These are phyloP conservation scores for Aspergillus niger DNA, from an alignment of 2,329 filamentous ascomycete species.

Conservation along the genomic window DNA sequence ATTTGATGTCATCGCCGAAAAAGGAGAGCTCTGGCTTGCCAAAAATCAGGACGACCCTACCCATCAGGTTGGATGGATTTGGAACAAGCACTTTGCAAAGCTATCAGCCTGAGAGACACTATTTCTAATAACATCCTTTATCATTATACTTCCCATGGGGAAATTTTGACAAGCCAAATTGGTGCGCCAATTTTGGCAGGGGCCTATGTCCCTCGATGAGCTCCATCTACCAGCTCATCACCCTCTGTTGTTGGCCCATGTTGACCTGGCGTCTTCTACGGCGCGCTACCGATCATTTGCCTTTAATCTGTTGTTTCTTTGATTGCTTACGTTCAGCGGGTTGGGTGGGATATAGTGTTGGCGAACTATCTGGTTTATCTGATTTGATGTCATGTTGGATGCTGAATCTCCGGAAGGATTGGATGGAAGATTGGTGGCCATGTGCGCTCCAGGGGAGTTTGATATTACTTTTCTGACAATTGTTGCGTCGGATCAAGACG, in stretches of 20 bases:
- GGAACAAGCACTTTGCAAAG: slow-evolving; percentile 93
- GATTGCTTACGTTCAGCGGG: slow-evolving; percentile 7
- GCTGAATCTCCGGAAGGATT: not conserved
- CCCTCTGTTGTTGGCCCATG: not conserved
- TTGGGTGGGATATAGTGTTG: slow-evolving; percentile 7
- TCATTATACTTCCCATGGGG: not conserved
- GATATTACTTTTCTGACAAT: slow-evolving; percentile 10
- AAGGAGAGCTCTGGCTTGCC: slow-evolving; percentile 95
- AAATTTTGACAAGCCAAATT: too few relatives aligned
- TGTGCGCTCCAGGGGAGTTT: slow-evolving; percentile 17
- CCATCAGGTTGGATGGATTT: slow-evolving; percentile 90
- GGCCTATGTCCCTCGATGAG: not conserved
- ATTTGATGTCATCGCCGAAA: slow-evolving; percentile 91
- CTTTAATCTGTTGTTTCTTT: slow-evolving; percentile 9
- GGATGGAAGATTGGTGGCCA: slow-evolving; percentile 13
- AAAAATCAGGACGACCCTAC: slow-evolving; percentile 90
- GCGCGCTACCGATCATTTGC: not conserved
- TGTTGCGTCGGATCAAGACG: slow-evolving; percentile 12
- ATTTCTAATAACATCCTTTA: not conserved
- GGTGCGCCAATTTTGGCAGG: not conserved
- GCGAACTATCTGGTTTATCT: slow-evolving; percentile 13
- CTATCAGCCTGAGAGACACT: slow-evolving; percentile 31
- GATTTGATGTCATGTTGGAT: slow-evolving; percentile 13
- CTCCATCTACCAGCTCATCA: not conserved
- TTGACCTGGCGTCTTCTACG: not conserved